These are phyloP conservation scores for Zasmidium citrigriseum DNA, from an alignment of 2,329 filamentous ascomycete species.

Conservation along the genomic window DNA sequence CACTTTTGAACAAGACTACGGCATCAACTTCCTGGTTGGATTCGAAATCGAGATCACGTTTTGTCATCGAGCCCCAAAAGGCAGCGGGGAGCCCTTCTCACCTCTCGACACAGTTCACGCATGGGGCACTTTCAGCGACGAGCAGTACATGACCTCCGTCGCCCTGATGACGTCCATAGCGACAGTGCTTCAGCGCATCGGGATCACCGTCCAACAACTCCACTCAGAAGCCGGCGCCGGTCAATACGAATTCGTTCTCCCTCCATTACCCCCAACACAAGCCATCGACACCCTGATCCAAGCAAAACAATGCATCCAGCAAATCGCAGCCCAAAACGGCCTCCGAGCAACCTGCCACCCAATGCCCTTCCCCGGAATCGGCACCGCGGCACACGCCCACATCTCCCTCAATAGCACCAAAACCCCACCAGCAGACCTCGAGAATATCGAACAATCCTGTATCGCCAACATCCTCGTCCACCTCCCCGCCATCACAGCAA, in stretches of 20 bases:
- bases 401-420: conserved; percentile 60
- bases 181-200: conserved; percentile 59
- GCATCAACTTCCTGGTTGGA: conserved; percentile 65
- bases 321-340: conserved; percentile 62
- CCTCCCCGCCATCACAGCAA: conserved; percentile 66
- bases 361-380: conserved; percentile 63
- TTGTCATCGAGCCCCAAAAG: conserved; percentile 39
- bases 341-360: conserved; percentile 73
- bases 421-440: conserved; percentile 11
- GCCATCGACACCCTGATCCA: conserved; percentile 73
- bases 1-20: conserved; percentile 51
- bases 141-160: conserved; percentile 59
- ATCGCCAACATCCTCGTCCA: conserved; percentile 69
- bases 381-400: conserved; percentile 70
- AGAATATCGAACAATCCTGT: conserved; percentile 61
- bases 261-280: conserved; percentile 61
- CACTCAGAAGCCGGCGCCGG: conserved; percentile 73
- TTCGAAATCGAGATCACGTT: conserved; percentile 84
- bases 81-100: conserved; percentile 23
- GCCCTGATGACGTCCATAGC: conserved; percentile 68
- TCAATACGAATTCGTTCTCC: conserved; percentile 76
- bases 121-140: conserved; percentile 67
- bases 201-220: conserved; percentile 69
- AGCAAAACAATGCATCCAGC: conserved; percentile 67
- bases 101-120: conserved; percentile 66